phyloP scores from a whole-genome alignment of 192 early-diverging fungal genomes.

The Funneliformis geosporum region DNA sequence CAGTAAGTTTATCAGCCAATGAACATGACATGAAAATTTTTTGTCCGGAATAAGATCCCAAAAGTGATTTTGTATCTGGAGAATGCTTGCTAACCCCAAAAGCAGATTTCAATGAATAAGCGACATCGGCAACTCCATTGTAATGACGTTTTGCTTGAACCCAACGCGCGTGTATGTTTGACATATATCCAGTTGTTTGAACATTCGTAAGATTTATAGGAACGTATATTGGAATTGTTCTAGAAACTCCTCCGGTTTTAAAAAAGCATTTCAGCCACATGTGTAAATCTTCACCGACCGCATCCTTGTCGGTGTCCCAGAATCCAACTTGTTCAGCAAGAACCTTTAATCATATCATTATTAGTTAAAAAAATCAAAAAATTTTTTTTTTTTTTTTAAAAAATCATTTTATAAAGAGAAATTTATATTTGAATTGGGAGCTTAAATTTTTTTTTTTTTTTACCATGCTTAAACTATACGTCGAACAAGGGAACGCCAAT shows the following conservation, averaged over 20 bases:
- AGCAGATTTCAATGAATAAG: slow-evolving; percentile 53
- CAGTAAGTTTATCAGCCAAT: slow-evolving; percentile 41
- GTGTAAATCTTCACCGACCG: slow-evolving; percentile 84
- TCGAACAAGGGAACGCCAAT: slow-evolving; percentile 73
- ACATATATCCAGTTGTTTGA: slow-evolving; percentile 52
- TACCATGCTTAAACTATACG: slow-evolving; percentile 72
- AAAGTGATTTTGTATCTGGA: neutral
- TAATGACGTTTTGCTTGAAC: slow-evolving; percentile 73
- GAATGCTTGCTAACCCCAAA: neutral
- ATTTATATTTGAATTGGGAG: neutral
- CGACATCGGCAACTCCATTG: slow-evolving; percentile 72
- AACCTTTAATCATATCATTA: slow-evolving; percentile 30
- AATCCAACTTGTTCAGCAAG: slow-evolving; percentile 68
- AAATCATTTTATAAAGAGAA: neutral
- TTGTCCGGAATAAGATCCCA: too few species aligned
- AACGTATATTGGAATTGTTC: slow-evolving; percentile 69
- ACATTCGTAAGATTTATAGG: slow-evolving; percentile 68
- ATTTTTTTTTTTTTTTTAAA: neutral
- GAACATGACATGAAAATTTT: slow-evolving; percentile 29
- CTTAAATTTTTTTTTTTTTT: neutral
- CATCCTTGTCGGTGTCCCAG: slow-evolving; percentile 77
- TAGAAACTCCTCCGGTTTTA: slow-evolving; percentile 64
- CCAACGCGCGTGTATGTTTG: slow-evolving; percentile 61
- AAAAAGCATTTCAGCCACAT: slow-evolving; percentile 84
- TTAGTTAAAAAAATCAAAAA: neutral